These are phyloP conservation scores for Rhynchospora pubera DNA, from an alignment of 176 grass and related monocot species.

Conservation along the genomic window DNA sequence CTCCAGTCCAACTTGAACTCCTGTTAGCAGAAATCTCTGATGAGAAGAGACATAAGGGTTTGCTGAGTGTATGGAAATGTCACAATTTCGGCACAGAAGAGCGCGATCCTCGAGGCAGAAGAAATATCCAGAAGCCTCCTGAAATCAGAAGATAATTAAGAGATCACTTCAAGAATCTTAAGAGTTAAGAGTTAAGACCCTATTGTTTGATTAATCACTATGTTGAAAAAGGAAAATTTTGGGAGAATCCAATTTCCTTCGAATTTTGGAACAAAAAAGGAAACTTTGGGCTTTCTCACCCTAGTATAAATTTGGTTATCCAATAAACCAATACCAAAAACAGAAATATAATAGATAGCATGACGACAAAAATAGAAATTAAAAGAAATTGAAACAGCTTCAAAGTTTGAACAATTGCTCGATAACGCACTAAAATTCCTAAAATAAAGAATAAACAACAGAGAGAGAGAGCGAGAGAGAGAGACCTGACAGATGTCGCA, in stretches of 20 bases:
- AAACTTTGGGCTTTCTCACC: background rate
- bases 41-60: slow-evolving; percentile 75
- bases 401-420: background rate
- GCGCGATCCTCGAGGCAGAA: slow-evolving; percentile 96
- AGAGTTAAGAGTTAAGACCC: no score
- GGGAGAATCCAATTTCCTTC: background rate
- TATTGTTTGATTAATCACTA: background rate
- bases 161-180: background rate
- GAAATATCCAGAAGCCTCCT: slow-evolving; percentile 87
- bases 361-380: background rate
- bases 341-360: background rate
- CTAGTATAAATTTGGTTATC: background rate
- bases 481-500: slow-evolving; percentile 97
- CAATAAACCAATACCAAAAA: background rate
- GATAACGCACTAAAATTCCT: background rate
- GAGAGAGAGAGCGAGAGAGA: background rate
- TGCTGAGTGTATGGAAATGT: slow-evolving; percentile 71
- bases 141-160: background rate
- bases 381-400: background rate
- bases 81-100: slow-evolving; percentile 73
- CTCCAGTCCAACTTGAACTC: slow-evolving; percentile 76
- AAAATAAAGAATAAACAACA: background rate
- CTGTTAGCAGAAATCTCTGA: slow-evolving; percentile 84
- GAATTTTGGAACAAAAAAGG: background rate
- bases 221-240: no score